Evolutionary conservation across 176 grass and related monocot genomes (phyloP).

Genomic region (Oryza meridionalis): DNA sequence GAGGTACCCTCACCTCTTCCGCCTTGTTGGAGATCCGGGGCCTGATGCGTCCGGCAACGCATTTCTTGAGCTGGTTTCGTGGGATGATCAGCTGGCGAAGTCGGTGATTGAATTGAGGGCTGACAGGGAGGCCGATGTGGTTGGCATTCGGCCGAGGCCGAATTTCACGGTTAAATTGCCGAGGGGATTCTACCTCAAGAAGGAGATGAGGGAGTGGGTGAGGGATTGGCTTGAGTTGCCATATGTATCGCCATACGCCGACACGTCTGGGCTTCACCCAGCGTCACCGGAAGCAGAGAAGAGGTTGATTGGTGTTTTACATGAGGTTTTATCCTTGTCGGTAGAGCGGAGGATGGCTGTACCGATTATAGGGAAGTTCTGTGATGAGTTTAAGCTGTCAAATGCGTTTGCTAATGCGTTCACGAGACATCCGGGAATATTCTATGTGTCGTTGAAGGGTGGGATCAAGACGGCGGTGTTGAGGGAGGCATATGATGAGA

Average conservation of each 20-base stretch:
- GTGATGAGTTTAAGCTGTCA: conserved; percentile 63
- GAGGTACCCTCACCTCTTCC: conserved; percentile 58
- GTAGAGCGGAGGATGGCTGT: conserved; percentile 66
- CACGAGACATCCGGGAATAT: conserved; percentile 80
- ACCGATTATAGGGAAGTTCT: conserved; percentile 81
- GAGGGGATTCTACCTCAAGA: conserved; percentile 82
- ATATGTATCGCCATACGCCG: conserved; percentile 67
- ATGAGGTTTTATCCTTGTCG: conserved; percentile 76
- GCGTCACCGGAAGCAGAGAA: conserved; percentile 76
- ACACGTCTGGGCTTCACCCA: conserved; percentile 43
- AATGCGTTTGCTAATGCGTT: conserved; percentile 81
- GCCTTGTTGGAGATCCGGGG: conserved; percentile 51
- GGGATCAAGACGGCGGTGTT: conserved; percentile 84
- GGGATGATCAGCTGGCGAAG: conserved; percentile 60
- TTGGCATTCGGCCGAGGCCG: conserved; percentile 65
- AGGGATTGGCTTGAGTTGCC: conserved; percentile 93
- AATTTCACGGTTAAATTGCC: conserved; percentile 75
- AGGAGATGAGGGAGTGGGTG: conserved; percentile 85
- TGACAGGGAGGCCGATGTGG: conserved; percentile 63
- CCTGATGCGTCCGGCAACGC: conserved; percentile 46
- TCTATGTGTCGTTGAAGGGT: conserved; percentile 87
- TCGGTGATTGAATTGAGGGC: conserved; percentile 72
- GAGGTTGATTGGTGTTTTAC: conserved; percentile 69
- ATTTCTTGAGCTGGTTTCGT: conserved; percentile 69
- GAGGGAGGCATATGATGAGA: conserved; percentile 77